phyloP scores from a whole-genome alignment of 1,284 basidiomycete species.

The Microbotryum silenes-acaulis region DNA sequence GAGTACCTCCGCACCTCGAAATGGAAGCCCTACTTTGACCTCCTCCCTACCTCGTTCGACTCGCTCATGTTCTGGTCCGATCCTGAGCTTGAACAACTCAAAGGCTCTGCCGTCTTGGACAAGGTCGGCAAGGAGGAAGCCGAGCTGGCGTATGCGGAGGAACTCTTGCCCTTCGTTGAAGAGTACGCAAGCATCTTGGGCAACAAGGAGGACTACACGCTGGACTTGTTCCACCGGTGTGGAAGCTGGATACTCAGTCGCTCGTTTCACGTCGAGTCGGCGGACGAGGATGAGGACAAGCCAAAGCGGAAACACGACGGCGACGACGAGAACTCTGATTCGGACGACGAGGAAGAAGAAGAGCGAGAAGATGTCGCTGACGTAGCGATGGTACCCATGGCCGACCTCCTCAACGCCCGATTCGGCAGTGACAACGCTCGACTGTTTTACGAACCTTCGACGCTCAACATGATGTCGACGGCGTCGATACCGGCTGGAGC shows the following conservation, averaged over 20 bases:
- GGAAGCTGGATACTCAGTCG: conserved; percentile 89
- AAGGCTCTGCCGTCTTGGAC: conserved; percentile 77
- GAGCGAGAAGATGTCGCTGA: conserved; percentile 59
- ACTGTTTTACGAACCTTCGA: conserved; percentile 66
- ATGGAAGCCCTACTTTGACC: conserved; percentile 34
- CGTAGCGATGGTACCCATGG: conserved; percentile 92
- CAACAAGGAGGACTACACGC: conserved; percentile 54
- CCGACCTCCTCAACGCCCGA: conserved; percentile 71
- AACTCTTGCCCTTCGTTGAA: conserved; percentile 46
- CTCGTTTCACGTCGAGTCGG: conserved; percentile 61
- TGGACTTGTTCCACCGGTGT: conserved; percentile 77
- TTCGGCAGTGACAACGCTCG: conserved; percentile 81
- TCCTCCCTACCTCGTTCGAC: conserved; percentile 62
- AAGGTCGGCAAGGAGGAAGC: conserved; percentile 82
- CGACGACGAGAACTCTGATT: conserved; percentile 39
- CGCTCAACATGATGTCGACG: conserved; percentile 74
- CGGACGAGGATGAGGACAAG: conserved; percentile 38
- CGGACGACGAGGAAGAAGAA: conserved; percentile 48
- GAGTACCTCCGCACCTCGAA: conserved; percentile 50
- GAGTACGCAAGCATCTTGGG: conserved; percentile 65
- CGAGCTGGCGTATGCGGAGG: conserved; percentile 57
- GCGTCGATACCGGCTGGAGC: conserved; percentile 66
- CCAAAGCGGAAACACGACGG: conserved; percentile 30
- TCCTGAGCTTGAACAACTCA: conserved; percentile 64
- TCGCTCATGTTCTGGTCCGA: conserved; percentile 93